Evolutionary conservation across 2,329 filamentous ascomycete genomes (phyloP).

Genomic region (Bipolaris victoriae): DNA sequence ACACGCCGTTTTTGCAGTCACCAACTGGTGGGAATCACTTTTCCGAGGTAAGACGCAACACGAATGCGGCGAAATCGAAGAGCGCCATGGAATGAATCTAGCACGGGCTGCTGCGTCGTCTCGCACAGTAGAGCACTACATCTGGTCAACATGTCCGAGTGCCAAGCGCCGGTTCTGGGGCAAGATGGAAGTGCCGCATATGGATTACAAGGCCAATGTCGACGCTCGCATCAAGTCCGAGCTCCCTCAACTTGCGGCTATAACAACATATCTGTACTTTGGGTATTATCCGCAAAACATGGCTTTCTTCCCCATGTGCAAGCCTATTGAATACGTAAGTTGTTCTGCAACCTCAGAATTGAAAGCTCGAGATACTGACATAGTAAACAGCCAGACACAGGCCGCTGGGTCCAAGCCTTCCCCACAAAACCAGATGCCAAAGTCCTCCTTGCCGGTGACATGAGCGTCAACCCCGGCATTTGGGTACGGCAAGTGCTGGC

Average conservation of each 20-base stretch:
- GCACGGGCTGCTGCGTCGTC: slow-evolving; percentile 51
- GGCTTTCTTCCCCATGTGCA: slow-evolving; percentile 35
- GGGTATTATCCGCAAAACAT: slow-evolving; percentile 42
- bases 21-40: slow-evolving; percentile 51
- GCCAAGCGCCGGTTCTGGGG: slow-evolving; percentile 41
- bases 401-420: slow-evolving; percentile 32
- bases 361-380: background rate
- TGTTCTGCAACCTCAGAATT: too few species aligned
- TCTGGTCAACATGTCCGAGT: slow-evolving; percentile 56
- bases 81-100: slow-evolving; percentile 51
- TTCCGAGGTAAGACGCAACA: slow-evolving; percentile 38
- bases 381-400: slow-evolving; percentile 17
- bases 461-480: slow-evolving; percentile 36
- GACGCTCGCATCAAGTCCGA: slow-evolving; percentile 52
- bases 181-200: slow-evolving; percentile 49
- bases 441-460: slow-evolving; percentile 36
- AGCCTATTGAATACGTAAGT: slow-evolving; percentile 33
- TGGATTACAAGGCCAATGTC: slow-evolving; percentile 52
- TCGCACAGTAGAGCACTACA: slow-evolving; percentile 51
- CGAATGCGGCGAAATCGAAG: slow-evolving; percentile 49
- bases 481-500: slow-evolving; percentile 39
- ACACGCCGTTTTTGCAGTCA: slow-evolving; percentile 49
- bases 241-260: slow-evolving; percentile 32
- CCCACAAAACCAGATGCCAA: slow-evolving; percentile 33
- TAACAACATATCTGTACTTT: slow-evolving; percentile 38